Evolutionary conservation across 768 basidiomycete species (phyloP).

Genomic region (Tubosaeta sp.): DNA sequence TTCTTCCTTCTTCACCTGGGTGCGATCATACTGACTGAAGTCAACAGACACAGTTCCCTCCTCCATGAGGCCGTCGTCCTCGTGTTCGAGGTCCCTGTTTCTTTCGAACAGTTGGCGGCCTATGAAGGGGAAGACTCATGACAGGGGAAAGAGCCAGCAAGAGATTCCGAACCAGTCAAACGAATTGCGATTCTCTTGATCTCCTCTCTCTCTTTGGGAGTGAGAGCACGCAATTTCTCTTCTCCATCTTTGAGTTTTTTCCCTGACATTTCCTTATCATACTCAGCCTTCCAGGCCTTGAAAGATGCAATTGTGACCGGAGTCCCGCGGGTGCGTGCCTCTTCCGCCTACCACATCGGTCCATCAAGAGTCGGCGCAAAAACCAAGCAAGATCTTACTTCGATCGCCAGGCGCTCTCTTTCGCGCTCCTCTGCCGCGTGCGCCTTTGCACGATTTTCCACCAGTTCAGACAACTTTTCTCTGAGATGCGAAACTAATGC

Average conservation of each 20-base stretch:
- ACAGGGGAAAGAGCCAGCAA: background rate
- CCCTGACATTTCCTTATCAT: constrained; percentile 61
- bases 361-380: constrained; percentile 1
- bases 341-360: constrained; percentile 60
- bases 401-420: constrained; percentile 66
- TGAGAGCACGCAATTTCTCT: constrained; percentile 63
- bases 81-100: constrained; percentile 60
- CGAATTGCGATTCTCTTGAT: constrained; percentile 59
- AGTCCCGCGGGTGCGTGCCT: constrained; percentile 86
- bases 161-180: constrained; percentile 54
- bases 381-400: constrained; percentile 44
- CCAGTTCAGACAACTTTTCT: constrained; percentile 66
- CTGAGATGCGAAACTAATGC: constrained; percentile 83
- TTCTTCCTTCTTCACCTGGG: constrained; percentile 43
- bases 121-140: constrained; percentile 28
- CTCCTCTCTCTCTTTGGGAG: constrained; percentile 84
- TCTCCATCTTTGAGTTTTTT: constrained; percentile 72
- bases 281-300: constrained; percentile 72
- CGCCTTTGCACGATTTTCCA: constrained; percentile 54
- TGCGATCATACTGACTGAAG: constrained; percentile 82
- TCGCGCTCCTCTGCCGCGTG: constrained; percentile 63
- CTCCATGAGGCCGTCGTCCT: constrained; percentile 79
- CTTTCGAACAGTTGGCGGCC: constrained; percentile 92
- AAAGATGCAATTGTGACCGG: constrained; percentile 83
- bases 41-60: constrained; percentile 88